Percentiles rank a stretch among this genome's conserved stretches.
phyloP scores from a whole-genome alignment of 2,329 filamentous ascomycete genomes.

The Penicillium sp. region DNA sequence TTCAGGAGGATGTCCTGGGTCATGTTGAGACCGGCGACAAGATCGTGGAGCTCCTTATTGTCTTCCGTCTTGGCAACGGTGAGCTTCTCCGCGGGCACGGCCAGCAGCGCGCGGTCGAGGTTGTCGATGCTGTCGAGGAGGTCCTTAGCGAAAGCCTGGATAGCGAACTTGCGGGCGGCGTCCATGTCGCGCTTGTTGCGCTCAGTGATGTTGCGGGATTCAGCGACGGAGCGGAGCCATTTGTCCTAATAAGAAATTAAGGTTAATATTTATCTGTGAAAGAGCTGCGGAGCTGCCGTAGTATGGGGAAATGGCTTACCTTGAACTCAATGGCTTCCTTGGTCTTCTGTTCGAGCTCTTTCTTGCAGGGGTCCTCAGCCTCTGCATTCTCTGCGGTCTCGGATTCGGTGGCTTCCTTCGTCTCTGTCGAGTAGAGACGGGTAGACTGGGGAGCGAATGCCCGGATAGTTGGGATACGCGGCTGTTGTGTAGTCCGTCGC shows the following conservation, averaged over 20 bases:
- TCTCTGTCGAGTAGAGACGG: slow-evolving; percentile 47
- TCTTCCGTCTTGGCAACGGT: slow-evolving; percentile 51
- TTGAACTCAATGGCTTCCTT: slow-evolving; percentile 79
- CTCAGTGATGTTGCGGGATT: slow-evolving; percentile 97
- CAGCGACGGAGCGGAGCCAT: slow-evolving; percentile 88
- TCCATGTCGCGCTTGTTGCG: slow-evolving; percentile 89
- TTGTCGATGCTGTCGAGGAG: slow-evolving; percentile 95
- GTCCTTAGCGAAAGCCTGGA: slow-evolving; percentile 91
- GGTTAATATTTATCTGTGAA: background rate
- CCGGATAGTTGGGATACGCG: slow-evolving; percentile 27
- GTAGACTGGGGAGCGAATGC: slow-evolving; percentile 35
- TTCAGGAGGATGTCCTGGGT: slow-evolving; percentile 83
- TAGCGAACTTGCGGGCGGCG: slow-evolving; percentile 83
- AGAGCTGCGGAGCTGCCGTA: background rate
- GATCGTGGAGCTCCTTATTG: slow-evolving; percentile 70
- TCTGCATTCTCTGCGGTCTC: slow-evolving; percentile 36
- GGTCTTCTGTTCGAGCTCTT: slow-evolving; percentile 69
- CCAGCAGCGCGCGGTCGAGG: slow-evolving; percentile 84
- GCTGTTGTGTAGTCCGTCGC: slow-evolving; percentile 35
- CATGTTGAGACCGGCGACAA: slow-evolving; percentile 92
- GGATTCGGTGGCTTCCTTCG: slow-evolving; percentile 43
- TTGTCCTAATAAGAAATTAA: slow-evolving; percentile 65
- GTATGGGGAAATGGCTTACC: slow-evolving; percentile 51
- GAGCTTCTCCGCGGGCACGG: slow-evolving; percentile 74
- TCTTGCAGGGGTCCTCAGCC: slow-evolving; percentile 53